These are phyloP conservation scores for Syzygium jambos DNA, from an alignment of 345 rosid species.

Conservation along the genomic window DNA sequence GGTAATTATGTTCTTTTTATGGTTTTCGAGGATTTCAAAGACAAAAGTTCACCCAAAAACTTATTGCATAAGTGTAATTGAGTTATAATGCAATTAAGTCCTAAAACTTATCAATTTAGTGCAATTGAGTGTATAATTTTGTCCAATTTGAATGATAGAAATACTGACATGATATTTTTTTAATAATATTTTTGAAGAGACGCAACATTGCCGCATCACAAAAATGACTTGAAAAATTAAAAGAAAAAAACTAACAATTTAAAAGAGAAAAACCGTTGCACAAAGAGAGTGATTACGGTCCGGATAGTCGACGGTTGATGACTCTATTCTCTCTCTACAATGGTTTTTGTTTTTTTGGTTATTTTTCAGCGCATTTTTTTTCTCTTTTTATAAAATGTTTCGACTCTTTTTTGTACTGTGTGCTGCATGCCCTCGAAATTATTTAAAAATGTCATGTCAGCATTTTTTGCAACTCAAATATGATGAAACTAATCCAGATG, in stretches of 20 bases:
- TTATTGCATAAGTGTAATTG: accelerated
- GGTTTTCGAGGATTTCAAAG: background rate
- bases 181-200: too few species aligned
- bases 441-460: background rate
- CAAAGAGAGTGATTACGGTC: background rate
- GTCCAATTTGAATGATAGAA: background rate
- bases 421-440: accelerated
- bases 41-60: background rate
- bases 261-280: background rate
- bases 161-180: too few species aligned
- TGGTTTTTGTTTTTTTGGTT: background rate
- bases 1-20: background rate
- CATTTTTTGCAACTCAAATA: too few species aligned
- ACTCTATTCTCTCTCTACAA: background rate
- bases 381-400: background rate
- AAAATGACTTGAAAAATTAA: too few species aligned
- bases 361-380: background rate
- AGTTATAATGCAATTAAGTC: accelerated
- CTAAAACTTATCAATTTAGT: background rate
- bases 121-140: accelerated
- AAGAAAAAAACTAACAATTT: background rate
- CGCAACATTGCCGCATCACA: too few species aligned
- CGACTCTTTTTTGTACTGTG: background rate
- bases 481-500: accelerated
- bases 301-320: background rate